These are phyloP conservation scores for Cryptosporidium bovis DNA, from an alignment of 169 alveolate genomes.

Conservation along the genomic window DNA sequence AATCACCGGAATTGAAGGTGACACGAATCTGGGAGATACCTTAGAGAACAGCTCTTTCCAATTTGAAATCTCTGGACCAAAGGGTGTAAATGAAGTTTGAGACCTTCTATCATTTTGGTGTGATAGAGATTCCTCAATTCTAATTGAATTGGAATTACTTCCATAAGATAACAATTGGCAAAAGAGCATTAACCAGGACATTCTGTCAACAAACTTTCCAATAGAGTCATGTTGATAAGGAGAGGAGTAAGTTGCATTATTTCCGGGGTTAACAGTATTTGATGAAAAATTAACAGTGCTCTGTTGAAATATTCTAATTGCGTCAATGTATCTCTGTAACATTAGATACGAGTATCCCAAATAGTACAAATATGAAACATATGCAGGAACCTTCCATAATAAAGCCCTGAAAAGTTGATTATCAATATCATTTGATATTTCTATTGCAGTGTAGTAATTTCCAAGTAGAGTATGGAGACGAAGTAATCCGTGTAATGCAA, in stretches of 20 bases:
- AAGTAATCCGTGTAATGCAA: slow-evolving; percentile 37
- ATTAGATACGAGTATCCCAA: slow-evolving; percentile 57
- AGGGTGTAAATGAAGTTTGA: slow-evolving; percentile 18
- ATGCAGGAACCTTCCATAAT: slow-evolving; percentile 62
- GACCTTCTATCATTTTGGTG: slow-evolving; percentile 60
- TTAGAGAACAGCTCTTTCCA: slow-evolving; percentile 66
- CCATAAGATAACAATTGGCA: slow-evolving; percentile 70
- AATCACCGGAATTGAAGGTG: slow-evolving; percentile 36
- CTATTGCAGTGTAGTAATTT: slow-evolving; percentile 59
- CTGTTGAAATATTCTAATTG: slow-evolving; percentile 69
- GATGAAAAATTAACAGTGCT: slow-evolving; percentile 70
- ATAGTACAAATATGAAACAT: slow-evolving; percentile 69
- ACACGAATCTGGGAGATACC: slow-evolving; percentile 68
- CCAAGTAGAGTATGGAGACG: slow-evolving; percentile 56
- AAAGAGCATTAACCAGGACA: slow-evolving; percentile 72
- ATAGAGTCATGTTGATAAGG: slow-evolving; percentile 72
- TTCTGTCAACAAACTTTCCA: slow-evolving; percentile 71
- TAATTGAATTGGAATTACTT: slow-evolving; percentile 37
- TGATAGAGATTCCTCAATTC: slow-evolving; percentile 67
- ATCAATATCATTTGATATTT: slow-evolving; percentile 41
- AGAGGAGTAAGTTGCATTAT: slow-evolving; percentile 10
- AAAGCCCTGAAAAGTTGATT: slow-evolving; percentile 39
- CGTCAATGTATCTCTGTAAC: slow-evolving; percentile 71
- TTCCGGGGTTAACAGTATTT: slow-evolving; percentile 5
- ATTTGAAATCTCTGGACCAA: slow-evolving; percentile 52